Evolutionary conservation across 257 asterid genomes (phyloP).

Genomic region (Cynanchum wilfordii): DNA sequence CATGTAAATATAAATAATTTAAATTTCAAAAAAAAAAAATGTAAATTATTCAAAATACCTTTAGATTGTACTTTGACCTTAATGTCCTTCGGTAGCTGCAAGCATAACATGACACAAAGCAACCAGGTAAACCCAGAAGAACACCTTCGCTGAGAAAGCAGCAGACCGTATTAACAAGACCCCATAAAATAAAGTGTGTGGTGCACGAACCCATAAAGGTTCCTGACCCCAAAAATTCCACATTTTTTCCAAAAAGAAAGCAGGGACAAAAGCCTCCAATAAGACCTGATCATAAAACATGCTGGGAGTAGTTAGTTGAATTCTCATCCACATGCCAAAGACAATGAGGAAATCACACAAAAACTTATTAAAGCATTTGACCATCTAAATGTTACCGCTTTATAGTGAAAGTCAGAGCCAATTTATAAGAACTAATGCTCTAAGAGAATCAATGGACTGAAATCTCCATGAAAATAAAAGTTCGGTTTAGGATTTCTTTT

Average conservation of each 20-base stretch:
- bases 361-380: neutral
- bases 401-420: neutral
- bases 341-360: neutral
- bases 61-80: slow-evolving; percentile 76
- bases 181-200: slow-evolving; percentile 74
- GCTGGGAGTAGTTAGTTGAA: slow-evolving; percentile 1
- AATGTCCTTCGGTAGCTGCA: slow-evolving; percentile 75
- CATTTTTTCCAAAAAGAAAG: slow-evolving; percentile 82
- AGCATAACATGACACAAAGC: slow-evolving; percentile 84
- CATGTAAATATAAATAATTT: neutral
- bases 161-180: slow-evolving; percentile 63
- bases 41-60: slow-evolving; percentile 39
- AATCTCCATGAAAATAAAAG: neutral
- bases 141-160: slow-evolving; percentile 72
- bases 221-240: slow-evolving; percentile 48
- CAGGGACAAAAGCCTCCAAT: slow-evolving; percentile 81
- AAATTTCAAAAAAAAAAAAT: neutral
- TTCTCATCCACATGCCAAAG: neutral
- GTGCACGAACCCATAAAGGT: slow-evolving; percentile 59
- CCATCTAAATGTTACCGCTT: neutral
- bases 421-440: neutral
- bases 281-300: slow-evolving; percentile 47
- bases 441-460: neutral
- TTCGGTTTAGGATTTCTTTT: neutral
- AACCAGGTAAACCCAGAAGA: slow-evolving; percentile 81